phyloP scores from a whole-genome alignment of 2,329 filamentous ascomycete genomes.

The Calonectria ilicicola region DNA sequence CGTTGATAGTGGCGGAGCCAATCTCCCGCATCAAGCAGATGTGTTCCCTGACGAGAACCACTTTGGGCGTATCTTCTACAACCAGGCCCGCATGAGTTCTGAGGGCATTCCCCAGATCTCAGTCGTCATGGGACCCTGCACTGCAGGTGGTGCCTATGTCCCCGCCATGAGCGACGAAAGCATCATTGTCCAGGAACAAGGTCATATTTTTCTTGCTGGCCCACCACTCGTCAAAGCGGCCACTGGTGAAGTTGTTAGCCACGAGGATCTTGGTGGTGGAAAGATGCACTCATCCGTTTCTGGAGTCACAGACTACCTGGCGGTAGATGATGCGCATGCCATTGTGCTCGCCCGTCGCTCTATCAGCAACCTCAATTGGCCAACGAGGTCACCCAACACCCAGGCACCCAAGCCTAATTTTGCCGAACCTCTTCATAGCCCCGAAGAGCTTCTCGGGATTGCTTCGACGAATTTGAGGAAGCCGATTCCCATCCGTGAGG shows the following conservation, averaged over 20 bases:
- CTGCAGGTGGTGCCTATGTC: constrained; percentile 94
- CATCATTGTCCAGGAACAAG: constrained; percentile 95
- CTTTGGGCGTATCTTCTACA: constrained; percentile 98
- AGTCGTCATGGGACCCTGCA: constrained; percentile 98
- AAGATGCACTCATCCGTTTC: constrained; percentile 90
- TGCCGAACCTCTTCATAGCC: constrained; percentile 83
- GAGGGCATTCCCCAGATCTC: constrained; percentile 92
- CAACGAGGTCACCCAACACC: constrained; percentile 58
- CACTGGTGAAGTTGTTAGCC: constrained; percentile 90
- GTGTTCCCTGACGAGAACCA: constrained; percentile 96
- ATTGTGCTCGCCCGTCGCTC: constrained; percentile 86
- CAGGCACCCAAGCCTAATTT: constrained; percentile 59
- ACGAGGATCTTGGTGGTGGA: constrained; percentile 91
- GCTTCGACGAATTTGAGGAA: constrained; percentile 90
- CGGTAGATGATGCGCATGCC: constrained; percentile 93
- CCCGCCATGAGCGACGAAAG: constrained; percentile 98
- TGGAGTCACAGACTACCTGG: constrained; percentile 94
- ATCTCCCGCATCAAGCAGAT: constrained; percentile 93
- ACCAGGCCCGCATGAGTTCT: constrained; percentile 93
- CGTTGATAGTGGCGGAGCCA: constrained; percentile 95
- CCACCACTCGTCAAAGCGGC: constrained; percentile 96
- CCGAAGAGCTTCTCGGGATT: constrained; percentile 86
- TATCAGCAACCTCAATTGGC: constrained; percentile 92
- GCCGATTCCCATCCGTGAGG: constrained; percentile 86
- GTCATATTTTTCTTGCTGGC: constrained; percentile 97